Base-by-base conservation (phyloP, 2,329 filamentous ascomycete species). In the Huntiella decipiens region DNA sequence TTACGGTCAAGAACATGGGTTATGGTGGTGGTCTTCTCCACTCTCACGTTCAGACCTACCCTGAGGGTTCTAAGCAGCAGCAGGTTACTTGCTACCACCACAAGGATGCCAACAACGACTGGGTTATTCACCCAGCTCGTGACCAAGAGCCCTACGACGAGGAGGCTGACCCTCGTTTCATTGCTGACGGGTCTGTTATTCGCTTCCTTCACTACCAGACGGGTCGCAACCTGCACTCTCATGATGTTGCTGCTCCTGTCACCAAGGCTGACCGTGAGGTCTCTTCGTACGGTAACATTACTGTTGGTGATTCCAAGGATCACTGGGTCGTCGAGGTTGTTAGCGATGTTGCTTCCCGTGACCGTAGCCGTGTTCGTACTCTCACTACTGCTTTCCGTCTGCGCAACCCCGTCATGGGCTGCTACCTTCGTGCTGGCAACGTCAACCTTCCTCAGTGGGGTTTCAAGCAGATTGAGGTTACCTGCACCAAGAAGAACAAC, bases 41-140 rank as follows among this genome's bases (percentile, higher is more conserved):
- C 65, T 95, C 87, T 37, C 91, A 96, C 68, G 75, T 95, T 51
- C 88, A 96, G 64, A 95, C 86, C 6, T 96, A 85, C 60, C 88
- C 88, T 0, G 87, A 95, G 58, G 91, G 88, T 31, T 96, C 91
- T 34, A 67, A 66, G 44, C 91, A 98, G 64, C 92, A 98, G 63
- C 91, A 98, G 61, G 79, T 98, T 51, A 98, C 91, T 52, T 98
- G 92, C 70, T 98, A 98, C 65, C 91, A 98, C 65, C 91, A 98
- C 71, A 98, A 98, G 62, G 91, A 98, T 68, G 73, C 88, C 61
- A 98, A 98, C 74, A 98, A 98, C 61, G 91, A 98, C 61, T 98
- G 91, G 91, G 94, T 92, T 66, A 87, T 98, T 64, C 95, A 95
- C 61, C 91, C 91, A 19, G 94, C 88, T 66, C 83, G 92, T 52